Percentiles rank a stretch among this genome's conserved stretches.
These are phyloP conservation scores for Xanthoparmelia taractica DNA, from an alignment of 495 filamentous ascomycete species.

Conservation along the genomic window DNA sequence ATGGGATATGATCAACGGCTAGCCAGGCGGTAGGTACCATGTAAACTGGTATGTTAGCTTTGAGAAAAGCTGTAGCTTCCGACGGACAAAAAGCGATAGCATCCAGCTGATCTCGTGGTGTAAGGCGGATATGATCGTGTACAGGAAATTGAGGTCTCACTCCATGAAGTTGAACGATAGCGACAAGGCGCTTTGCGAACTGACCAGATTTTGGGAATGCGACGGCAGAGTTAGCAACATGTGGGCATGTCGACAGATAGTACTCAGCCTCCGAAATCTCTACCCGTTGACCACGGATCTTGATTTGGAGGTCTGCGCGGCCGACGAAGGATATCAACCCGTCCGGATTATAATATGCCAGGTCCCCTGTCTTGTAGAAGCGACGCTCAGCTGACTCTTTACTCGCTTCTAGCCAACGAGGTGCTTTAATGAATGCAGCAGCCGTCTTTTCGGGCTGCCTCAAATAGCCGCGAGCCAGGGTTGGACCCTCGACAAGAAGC, in stretches of 20 bases:
- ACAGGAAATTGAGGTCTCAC: too few species aligned
- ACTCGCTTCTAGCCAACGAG: conserved; percentile 20
- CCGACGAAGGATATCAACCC: conserved; percentile 33
- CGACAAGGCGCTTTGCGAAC: too few species aligned
- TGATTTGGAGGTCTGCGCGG: conserved; percentile 28
- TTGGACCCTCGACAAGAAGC: conserved; percentile 36
- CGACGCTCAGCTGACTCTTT: conserved; percentile 9
- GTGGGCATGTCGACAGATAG: too few species aligned
- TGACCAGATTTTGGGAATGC: too few species aligned
- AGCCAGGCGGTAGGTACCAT: conserved; percentile 42
- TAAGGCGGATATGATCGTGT: too few species aligned
- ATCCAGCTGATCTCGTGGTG: too few species aligned
- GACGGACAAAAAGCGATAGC: too few species aligned
- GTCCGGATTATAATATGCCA: conserved; percentile 32
- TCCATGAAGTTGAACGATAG: too few species aligned
- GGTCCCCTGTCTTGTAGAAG: conserved; percentile 36
- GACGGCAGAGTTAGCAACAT: too few species aligned
- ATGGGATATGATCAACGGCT: conserved; percentile 35
- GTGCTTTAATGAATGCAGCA: conserved; percentile 30
- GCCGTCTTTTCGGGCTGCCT: conserved; percentile 32
- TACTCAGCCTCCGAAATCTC: too few species aligned
- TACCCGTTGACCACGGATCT: conserved; percentile 23
- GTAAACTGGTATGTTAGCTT: conserved; percentile 29
- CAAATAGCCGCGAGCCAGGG: conserved; percentile 34
- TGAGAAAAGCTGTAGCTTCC: conserved; percentile 9